Percentiles rank a stretch among this genome's conserved stretches.
phyloP scores from a whole-genome alignment of 164 flowering plant species.

The grape (Vitis vinifera) region ASM3070453v1 NC_081813.1:2942501-2943000 shows the following conservation, averaged over 20 bases:
- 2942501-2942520: too few relatives aligned
- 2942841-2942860: too few relatives aligned
- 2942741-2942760: background rate
- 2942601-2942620: constrained; percentile 81
- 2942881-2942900: background rate
- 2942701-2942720: constrained; percentile 78
- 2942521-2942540: background rate
- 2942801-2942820: background rate
- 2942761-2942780: background rate
- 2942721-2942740: constrained; percentile 45
- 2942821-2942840: background rate
- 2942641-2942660: constrained; percentile 52
- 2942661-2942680: constrained; percentile 29
- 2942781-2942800: background rate
- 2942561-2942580: constrained; percentile 49
- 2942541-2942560: background rate
- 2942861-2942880: background rate
- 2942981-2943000: too few relatives aligned
- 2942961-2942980: too few relatives aligned
- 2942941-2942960: too few relatives aligned
- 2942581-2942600: constrained; percentile 80
- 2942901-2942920: background rate
- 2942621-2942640: constrained; percentile 79
- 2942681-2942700: constrained; percentile 64
- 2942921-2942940: background rate